These are phyloP conservation scores for Aspergillus heteromorphus DNA, from an alignment of 495 filamentous ascomycete genomes.

Conservation along the genomic window DNA sequence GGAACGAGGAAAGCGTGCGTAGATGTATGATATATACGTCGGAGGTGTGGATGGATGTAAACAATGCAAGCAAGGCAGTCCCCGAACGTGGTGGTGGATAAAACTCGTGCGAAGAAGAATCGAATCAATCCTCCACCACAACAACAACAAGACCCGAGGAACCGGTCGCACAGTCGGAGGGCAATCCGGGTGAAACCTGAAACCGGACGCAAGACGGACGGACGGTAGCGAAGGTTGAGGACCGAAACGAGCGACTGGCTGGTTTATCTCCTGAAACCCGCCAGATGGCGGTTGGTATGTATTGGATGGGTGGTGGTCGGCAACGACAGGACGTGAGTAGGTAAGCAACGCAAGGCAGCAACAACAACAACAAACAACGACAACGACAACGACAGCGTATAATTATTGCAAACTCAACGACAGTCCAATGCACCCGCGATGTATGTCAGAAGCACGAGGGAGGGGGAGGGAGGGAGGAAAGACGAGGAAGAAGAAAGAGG, in stretches of 20 bases:
- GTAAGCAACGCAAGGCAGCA: background rate
- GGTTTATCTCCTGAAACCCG: slow-evolving; percentile 2
- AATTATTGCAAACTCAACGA: slow-evolving; percentile 9
- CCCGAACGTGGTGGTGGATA: background rate
- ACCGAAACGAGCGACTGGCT: background rate
- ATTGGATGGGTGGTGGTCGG: too few relatives aligned
- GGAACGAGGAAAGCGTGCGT: background rate
- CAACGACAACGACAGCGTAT: slow-evolving; percentile 5
- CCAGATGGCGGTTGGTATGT: background rate
- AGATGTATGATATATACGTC: background rate
- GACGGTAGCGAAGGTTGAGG: background rate
- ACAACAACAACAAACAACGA: background rate
- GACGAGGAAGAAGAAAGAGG: slow-evolving; percentile 5
- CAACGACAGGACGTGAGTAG: background rate
- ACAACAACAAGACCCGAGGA: background rate
- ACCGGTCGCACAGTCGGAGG: background rate
- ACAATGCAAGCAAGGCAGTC: background rate
- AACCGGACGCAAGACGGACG: background rate
- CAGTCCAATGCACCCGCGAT: slow-evolving; percentile 3
- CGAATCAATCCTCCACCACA: too few relatives aligned
- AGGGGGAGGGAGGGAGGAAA: background rate
- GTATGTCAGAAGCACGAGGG: too few relatives aligned
- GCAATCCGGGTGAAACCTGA: background rate
- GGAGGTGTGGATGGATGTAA: background rate
- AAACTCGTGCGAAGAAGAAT: background rate